These are phyloP conservation scores for Polygonum aviculare DNA, from an alignment of 148 eudicot species.

Conservation along the genomic window DNA sequence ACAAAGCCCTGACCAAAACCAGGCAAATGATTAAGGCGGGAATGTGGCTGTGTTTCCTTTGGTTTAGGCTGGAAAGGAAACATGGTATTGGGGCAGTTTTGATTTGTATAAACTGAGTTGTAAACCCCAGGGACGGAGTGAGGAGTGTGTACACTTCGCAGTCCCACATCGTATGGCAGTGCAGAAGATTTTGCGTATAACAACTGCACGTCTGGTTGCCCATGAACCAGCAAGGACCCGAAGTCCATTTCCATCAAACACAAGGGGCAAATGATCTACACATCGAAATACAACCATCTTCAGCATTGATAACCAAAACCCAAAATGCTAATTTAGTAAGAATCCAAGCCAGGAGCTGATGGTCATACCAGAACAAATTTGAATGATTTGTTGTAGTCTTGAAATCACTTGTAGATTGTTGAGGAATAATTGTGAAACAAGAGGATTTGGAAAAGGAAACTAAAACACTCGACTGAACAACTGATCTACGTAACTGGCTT, in stretches of 20 bases:
- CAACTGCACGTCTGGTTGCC: constrained; percentile 29
- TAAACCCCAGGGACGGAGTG: constrained; percentile 26
- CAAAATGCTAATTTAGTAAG: background rate
- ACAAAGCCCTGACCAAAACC: constrained; percentile 35
- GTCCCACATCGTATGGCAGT: constrained; percentile 32
- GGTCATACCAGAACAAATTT: constrained; percentile 29
- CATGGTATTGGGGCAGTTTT: constrained; percentile 20
- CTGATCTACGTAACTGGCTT: constrained; percentile 91
- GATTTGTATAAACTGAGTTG: constrained; percentile 23
- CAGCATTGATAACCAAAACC: constrained; percentile 4
- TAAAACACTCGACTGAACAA: constrained; percentile 28
- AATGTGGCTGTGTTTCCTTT: constrained; percentile 33
- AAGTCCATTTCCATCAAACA: constrained; percentile 65
- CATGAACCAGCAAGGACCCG: constrained; percentile 37
- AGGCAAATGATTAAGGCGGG: constrained; percentile 47
- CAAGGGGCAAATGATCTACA: constrained; percentile 26
- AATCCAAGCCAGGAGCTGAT: constrained; percentile 2
- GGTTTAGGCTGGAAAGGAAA: constrained; percentile 23
- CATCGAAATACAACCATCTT: background rate
- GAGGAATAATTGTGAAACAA: constrained; percentile 28
- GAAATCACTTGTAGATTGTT: constrained; percentile 30
- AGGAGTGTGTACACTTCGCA: constrained; percentile 23
- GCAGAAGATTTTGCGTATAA: constrained; percentile 25
- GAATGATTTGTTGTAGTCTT: constrained; percentile 17
- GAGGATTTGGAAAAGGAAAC: constrained; percentile 38